phyloP scores from a whole-genome alignment of 345 rosid species.

The Citrus cavaleriei region DNA sequence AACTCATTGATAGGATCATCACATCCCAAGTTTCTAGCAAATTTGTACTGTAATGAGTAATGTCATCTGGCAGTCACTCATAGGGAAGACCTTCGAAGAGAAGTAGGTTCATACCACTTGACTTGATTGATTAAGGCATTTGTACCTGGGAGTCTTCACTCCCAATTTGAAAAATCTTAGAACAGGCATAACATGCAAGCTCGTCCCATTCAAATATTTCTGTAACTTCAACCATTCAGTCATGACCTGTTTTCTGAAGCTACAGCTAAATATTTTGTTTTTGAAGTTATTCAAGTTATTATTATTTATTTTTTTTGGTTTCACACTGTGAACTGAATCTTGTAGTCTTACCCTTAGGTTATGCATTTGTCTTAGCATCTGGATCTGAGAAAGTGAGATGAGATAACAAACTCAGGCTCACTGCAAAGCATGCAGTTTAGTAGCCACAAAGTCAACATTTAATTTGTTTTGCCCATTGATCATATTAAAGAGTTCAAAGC shows the following conservation, averaged over 20 bases:
- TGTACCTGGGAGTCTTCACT: neutral
- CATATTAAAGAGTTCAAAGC: neutral
- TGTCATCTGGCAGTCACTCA: neutral
- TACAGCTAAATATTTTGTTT: neutral
- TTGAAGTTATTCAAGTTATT: neutral
- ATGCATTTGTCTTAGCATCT: neutral
- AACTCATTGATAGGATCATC: neutral
- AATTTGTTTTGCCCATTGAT: neutral
- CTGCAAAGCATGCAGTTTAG: neutral
- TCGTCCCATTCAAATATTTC: neutral
- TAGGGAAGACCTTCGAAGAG: neutral
- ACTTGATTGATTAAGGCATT: neutral
- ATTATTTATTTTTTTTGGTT: neutral
- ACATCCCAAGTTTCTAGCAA: neutral
- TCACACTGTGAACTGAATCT: neutral
- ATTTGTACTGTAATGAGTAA: neutral
- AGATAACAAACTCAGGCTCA: neutral
- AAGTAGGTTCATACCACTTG: neutral
- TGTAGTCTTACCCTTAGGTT: neutral
- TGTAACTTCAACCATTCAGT: neutral
- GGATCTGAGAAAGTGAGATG: neutral
- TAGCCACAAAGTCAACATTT: neutral
- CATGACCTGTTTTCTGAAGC: neutral
- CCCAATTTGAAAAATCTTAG: neutral
- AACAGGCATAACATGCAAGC: neutral